Percentiles rank a stretch among this genome's conserved stretches.
phyloP scores from a whole-genome alignment of 2,329 filamentous ascomycete genomes.

The Zasmidium angulare region DNA sequence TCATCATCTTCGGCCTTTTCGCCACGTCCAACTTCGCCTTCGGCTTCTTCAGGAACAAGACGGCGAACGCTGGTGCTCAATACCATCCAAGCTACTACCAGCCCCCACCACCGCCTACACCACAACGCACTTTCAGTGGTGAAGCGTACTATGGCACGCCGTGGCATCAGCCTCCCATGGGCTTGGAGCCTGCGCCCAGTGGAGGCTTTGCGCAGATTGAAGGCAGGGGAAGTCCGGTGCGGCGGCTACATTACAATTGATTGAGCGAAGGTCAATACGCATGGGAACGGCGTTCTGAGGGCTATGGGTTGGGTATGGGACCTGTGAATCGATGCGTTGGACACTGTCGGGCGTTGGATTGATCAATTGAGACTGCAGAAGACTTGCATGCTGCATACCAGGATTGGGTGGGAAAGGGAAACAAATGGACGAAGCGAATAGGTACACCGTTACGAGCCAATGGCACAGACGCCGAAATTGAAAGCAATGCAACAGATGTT shows the following conservation, averaged over 20 bases:
- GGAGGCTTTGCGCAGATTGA: constrained; percentile 32
- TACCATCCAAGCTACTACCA: constrained; percentile 26
- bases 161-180: constrained; percentile 27
- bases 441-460: no score
- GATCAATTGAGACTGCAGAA: no score
- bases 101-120: constrained; percentile 33
- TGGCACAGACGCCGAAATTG: no score
- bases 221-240: constrained; percentile 34
- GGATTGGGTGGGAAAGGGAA: no score
- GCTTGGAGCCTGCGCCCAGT: constrained; percentile 35
- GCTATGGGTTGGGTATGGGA: neutral
- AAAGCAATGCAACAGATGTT: no score
- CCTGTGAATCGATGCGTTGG: neutral
- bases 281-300: neutral
- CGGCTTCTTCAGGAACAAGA: constrained; percentile 52
- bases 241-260: constrained; percentile 34
- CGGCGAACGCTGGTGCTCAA: constrained; percentile 22
- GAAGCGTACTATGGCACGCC: constrained; percentile 31
- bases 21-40: constrained; percentile 62
- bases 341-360: neutral
- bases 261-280: neutral
- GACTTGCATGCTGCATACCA: no score
- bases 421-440: no score
- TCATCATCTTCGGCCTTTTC: constrained; percentile 53
- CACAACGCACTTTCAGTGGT: constrained; percentile 34